Percentiles rank a stretch among this genome's conserved stretches.
These are phyloP conservation scores for Yamadazyma endophytica DNA, from an alignment of 805 yeast genomes.

Conservation along the genomic window DNA sequence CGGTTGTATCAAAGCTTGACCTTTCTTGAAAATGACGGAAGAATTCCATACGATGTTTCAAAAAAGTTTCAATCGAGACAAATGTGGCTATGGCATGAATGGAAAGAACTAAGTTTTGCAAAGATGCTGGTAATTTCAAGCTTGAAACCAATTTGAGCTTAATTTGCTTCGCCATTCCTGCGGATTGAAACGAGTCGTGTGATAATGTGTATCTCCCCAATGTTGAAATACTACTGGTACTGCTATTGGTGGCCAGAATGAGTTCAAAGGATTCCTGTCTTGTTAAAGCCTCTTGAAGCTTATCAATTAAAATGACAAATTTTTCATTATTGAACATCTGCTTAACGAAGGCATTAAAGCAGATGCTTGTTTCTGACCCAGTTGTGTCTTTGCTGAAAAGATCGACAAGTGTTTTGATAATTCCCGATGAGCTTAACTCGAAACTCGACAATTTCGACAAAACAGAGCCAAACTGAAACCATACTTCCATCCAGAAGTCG, in stretches of 20 bases:
- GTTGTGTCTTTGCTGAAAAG: constrained; percentile 26
- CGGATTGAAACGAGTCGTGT: constrained; percentile 36
- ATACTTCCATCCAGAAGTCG: not conserved
- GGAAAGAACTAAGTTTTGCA: constrained; percentile 37
- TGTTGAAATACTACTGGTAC: constrained; percentile 4
- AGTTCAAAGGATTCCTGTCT: constrained; percentile 73
- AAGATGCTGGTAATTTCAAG: constrained; percentile 17
- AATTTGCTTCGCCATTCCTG: constrained; percentile 69
- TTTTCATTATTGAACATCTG: constrained; percentile 28
- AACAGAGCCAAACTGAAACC: constrained; percentile 26
- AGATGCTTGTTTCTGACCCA: constrained; percentile 17
- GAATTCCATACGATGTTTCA: constrained; percentile 38
- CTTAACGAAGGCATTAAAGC: constrained; percentile 42
- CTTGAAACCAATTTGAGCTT: constrained; percentile 44
- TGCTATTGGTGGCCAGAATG: constrained; percentile 39
- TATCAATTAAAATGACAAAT: constrained; percentile 39
- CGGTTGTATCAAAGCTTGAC: constrained; percentile 6
- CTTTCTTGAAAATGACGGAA: constrained; percentile 16
- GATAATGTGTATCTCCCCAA: constrained; percentile 6
- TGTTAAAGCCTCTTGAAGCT: constrained; percentile 69
- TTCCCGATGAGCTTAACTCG: constrained; percentile 69
- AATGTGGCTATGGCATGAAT: constrained; percentile 63
- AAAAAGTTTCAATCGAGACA: constrained; percentile 45
- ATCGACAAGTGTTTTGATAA: constrained; percentile 41
- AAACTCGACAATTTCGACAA: constrained; percentile 80